Base-by-base conservation (phyloP, 495 filamentous ascomycete species). In the Umbilicaria muhlenbergii region DNA sequence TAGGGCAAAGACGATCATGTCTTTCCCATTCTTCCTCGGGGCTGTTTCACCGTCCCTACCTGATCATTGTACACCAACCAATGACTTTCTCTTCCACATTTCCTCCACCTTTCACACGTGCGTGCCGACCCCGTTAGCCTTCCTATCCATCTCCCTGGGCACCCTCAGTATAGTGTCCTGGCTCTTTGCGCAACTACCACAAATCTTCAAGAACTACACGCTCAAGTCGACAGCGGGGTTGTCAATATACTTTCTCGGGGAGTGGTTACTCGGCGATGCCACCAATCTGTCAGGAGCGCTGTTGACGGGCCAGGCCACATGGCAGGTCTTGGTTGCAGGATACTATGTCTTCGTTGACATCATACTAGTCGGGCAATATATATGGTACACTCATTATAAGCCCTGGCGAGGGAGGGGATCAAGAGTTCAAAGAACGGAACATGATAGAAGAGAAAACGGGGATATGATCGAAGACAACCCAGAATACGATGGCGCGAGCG, bases 131-230 rank as follows among this genome's bases (percentile, higher is more conserved):
- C 66, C 73, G 43, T 69, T 82, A 34, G 77, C 78, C 41, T 63
- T 83, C 46, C 55, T 80, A 48, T 85, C 80, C 36, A 77, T 71
- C 5, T 44, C 70, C n/a, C 63, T 83, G 34, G 80, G 80, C 34
- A 69, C 68, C 0, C 57, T 76, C 46, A 80, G 75, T 52, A 83
- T 84, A 33, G 50, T 75, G 34, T 75, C 80, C 39, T 85, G 80
- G 80, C 64, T 85, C n/a, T 85, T 82, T 52, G 80, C 81, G 21
- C 81, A 84, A 56, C 60, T 84, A 15, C 80, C 80, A 3, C 80
- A 85, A 51, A 80, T 85, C 36, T 77, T 71, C 59, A 81, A 81
- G 64, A 85, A 85, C 55, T 75, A 73, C 49, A 66, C 66, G 38
- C 52, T 80, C 8, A 63, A 75, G 46, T 82, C 78, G 3, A 81